Conservation (phyloP, 148 eudicot genomes). For the Rhododendron vialii region DNA sequence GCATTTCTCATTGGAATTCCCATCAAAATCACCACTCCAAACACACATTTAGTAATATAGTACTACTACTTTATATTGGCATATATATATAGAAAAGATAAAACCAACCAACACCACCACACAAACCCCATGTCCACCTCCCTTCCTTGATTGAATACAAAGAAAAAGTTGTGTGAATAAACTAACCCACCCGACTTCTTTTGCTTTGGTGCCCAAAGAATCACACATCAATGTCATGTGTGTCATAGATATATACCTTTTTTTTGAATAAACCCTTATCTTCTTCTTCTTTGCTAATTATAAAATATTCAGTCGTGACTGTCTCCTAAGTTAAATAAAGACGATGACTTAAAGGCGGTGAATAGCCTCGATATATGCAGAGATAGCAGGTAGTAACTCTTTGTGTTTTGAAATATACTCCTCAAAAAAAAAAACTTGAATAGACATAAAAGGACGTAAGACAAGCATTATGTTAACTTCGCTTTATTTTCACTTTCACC, state of each 20-base stretch:
- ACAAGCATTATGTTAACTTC: neutral
- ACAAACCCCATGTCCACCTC: constrained; percentile 1
- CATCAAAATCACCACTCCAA: constrained; percentile 10
- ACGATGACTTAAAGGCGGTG: neutral
- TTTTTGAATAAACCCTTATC: neutral
- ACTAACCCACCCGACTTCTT: neutral
- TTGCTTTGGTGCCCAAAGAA: constrained; percentile 5
- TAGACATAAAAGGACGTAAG: neutral
- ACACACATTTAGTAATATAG: neutral
- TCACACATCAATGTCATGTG: constrained; percentile 20
- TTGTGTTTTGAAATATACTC: too few relatives aligned
- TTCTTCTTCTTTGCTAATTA: neutral
- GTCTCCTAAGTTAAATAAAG: neutral
- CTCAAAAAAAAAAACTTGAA: neutral
- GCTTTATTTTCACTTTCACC: neutral
- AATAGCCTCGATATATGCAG: neutral
- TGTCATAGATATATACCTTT: neutral
- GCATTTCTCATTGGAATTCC: constrained; percentile 9
- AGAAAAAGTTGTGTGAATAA: constrained; percentile 6
- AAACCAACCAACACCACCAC: constrained; percentile 4
- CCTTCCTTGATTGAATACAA: constrained; percentile 12
- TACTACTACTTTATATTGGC: neutral
- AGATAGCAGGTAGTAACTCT: neutral
- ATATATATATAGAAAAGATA: neutral
- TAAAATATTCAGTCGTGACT: neutral